phyloP scores from a whole-genome alignment of 495 filamentous ascomycete species.

The Lasiosphaeria ovina region DNA sequence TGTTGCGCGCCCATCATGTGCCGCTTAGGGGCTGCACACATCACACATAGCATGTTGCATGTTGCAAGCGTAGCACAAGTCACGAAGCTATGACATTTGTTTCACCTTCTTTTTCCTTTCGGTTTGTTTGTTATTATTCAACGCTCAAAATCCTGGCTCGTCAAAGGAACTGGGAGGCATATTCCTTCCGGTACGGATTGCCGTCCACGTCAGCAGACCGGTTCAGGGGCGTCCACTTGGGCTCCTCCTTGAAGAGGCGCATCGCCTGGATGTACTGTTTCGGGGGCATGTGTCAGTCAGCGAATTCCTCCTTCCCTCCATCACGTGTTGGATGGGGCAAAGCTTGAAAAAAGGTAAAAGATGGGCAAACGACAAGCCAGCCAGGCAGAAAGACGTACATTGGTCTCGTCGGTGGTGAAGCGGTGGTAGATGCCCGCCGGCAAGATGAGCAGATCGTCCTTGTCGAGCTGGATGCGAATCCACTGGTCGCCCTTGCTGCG shows the following conservation, averaged over 20 bases:
- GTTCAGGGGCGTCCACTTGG: conserved; percentile 96
- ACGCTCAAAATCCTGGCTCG: neutral
- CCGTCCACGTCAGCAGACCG: conserved; percentile 71
- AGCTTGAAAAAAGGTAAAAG: neutral
- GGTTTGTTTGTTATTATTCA: no score
- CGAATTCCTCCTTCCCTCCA: neutral
- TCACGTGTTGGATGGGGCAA: neutral
- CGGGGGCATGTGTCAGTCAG: conserved; percentile 6
- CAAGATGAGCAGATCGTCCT: conserved; percentile 73
- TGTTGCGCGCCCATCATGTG: no score
- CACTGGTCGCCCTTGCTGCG: conserved; percentile 69
- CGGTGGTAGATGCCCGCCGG: conserved; percentile 97
- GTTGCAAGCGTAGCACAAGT: no score
- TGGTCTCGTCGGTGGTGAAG: conserved; percentile 88
- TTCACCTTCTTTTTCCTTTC: no score
- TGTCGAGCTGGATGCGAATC: conserved; percentile 79
- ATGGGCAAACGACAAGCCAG: neutral
- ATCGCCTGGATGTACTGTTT: conserved; percentile 89
- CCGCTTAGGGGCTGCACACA: no score
- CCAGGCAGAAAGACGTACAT: conserved; percentile 59
- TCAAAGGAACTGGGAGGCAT: conserved; percentile 50
- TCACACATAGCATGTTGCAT: no score
- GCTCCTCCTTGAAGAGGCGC: conserved; percentile 97
- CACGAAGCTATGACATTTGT: no score
- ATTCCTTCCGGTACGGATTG: conserved; percentile 75